phyloP scores from a whole-genome alignment of 2,329 filamentous ascomycete species.

The Penicillium sp. region DNA sequence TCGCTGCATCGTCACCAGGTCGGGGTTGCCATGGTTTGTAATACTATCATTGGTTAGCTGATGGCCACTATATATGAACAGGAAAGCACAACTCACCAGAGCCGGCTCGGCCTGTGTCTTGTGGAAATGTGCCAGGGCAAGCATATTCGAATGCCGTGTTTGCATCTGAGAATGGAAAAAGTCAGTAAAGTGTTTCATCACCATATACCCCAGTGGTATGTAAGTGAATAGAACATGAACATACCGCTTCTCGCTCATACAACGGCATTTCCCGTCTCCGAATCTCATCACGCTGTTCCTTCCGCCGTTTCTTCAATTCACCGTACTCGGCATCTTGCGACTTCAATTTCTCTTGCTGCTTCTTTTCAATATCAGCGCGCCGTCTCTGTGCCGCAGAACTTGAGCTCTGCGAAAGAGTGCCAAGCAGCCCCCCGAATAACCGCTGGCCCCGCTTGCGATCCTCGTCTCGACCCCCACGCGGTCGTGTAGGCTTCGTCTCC shows the following conservation, averaged over 20 bases:
- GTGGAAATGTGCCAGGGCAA: constrained; percentile 70
- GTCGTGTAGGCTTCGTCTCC: constrained; percentile 18
- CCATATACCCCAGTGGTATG: background rate
- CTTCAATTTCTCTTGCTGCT: constrained; percentile 76
- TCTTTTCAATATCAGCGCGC: constrained; percentile 76
- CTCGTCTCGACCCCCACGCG: constrained; percentile 55
- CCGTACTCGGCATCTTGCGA: constrained; percentile 71
- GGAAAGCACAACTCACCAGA: constrained; percentile 58
- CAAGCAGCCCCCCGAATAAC: constrained; percentile 79
- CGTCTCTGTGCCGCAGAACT: constrained; percentile 63
- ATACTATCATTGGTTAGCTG: constrained; percentile 57
- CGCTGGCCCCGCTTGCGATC: constrained; percentile 83
- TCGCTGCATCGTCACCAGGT: constrained; percentile 64
- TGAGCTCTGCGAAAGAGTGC: constrained; percentile 71
- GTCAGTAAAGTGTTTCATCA: constrained; percentile 24
- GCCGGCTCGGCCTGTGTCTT: constrained; percentile 68
- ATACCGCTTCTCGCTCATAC: constrained; percentile 74
- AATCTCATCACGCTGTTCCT: constrained; percentile 59
- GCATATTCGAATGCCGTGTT: constrained; percentile 68
- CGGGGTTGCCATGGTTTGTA: constrained; percentile 81
- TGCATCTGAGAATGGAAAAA: constrained; percentile 58
- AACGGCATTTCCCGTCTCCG: constrained; percentile 68
- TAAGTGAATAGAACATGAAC: constrained; percentile 46
- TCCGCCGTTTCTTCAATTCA: constrained; percentile 63
- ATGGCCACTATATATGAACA: background rate